phyloP scores from a whole-genome alignment of 2,329 filamentous ascomycete genomes.

The Neofusicoccum umdonicola region DNA sequence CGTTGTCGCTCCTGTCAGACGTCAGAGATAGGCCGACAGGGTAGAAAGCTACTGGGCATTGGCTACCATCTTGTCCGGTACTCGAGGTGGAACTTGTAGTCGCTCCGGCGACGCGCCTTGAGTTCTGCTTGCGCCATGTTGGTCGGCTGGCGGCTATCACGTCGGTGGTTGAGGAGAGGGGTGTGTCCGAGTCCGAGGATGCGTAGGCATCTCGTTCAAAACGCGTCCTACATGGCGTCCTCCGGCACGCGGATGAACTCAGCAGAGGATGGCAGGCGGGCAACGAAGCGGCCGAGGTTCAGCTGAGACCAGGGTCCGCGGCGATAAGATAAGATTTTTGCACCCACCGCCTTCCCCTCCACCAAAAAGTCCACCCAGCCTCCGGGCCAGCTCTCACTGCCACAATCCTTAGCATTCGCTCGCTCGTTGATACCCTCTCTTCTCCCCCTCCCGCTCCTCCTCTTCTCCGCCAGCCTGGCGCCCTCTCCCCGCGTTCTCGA shows the following conservation, averaged over 20 bases:
- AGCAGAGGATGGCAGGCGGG: neutral
- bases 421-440: neutral
- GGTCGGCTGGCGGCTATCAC: neutral
- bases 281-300: slow-evolving; percentile 1
- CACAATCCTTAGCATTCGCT: neutral
- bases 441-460: neutral
- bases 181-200: neutral
- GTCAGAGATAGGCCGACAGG: slow-evolving; percentile 13
- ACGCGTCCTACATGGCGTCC: neutral
- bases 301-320: neutral
- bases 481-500: slow-evolving; percentile 53
- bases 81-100: slow-evolving; percentile 77
- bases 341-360: neutral
- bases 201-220: neutral
- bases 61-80: slow-evolving; percentile 83
- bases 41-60: neutral
- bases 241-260: neutral
- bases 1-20: slow-evolving; percentile 73
- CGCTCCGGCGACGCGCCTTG: slow-evolving; percentile 63
- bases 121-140: slow-evolving; percentile 18
- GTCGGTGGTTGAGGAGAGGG: too few species aligned
- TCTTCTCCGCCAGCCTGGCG: slow-evolving; percentile 36
- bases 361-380: slow-evolving; percentile 2
- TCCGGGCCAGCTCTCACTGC: neutral
- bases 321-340: slow-evolving; percentile 16